Evolutionary conservation across 140 eudicot species (phyloP), one percentile per base, ranked within the genome.

Genomic region (Cichorium intybus): DNA sequence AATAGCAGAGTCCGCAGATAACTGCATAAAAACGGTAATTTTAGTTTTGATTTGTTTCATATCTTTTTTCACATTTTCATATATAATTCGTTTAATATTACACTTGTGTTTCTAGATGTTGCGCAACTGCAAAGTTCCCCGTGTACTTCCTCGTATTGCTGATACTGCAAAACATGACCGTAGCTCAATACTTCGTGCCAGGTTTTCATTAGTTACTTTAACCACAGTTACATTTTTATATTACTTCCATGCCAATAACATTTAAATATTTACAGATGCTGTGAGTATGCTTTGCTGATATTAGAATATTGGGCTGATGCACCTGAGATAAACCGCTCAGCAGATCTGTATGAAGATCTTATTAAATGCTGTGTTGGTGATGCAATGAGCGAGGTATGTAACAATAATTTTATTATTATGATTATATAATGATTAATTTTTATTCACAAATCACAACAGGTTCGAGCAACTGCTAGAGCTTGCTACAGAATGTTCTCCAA

Each of bases 241-340:
- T 57, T 33, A 26, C 6, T 7, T 68, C n/a, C 10, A n/a, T 37
- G 64, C 11, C 65, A 56, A 43, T 33, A 15, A 17, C 18, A 15
- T 67, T 50, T 48, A 47, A 39, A n/a, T 27, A 15, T 51, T 22
- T 71, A 35, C 85, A 93, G 99, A 77, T 93, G 99, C 68, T 89
- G 97, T 64, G 99, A 93, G 43, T 93, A 93, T 80, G 99, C 97
- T 26, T 89, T 93, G 75, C 68, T 93, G 66, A 76, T 93, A 26
- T 78, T 93, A 41, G 97, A 93, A 70, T 75, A 86, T 49, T 93
- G 99, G 99, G 85, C 99, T 71, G 99, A 88, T 78, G 99, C 93
- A 43, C 95, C 99, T 71, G 99, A 93, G 83, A 86, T 93, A 70
- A 97, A 88, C 54, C 95, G 99, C 47, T 79, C 95, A 22, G 97